Evolutionary conservation across 139 green algal genomes (phyloP).

Genomic region (Closterium sp.): DNA sequence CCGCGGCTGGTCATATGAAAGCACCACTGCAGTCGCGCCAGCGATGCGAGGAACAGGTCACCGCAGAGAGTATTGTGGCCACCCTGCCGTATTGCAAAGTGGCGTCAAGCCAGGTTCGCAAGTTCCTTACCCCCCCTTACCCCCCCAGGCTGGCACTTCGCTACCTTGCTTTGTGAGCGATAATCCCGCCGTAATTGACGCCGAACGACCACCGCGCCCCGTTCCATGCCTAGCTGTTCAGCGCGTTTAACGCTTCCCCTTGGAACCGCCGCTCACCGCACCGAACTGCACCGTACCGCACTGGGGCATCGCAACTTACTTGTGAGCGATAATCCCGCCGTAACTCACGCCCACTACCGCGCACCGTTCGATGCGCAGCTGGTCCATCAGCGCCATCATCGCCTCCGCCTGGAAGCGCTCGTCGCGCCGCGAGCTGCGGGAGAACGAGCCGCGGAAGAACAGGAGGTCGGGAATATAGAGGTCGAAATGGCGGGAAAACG

Average conservation of each 20-base stretch:
- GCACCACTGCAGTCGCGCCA: too few relatives aligned
- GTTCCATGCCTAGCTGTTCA: background rate
- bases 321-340: conserved; percentile 33
- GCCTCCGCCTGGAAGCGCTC: conserved; percentile 6
- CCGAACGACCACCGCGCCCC: conserved; percentile 33
- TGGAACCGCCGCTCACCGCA: too few relatives aligned
- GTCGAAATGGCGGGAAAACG: conserved; percentile 21
- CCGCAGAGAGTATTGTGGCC: too few relatives aligned
- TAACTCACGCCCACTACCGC: conserved; percentile 35
- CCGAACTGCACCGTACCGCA: too few relatives aligned
- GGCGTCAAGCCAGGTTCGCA: too few relatives aligned
- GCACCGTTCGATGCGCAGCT: conserved; percentile 9
- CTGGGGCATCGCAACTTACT: too few relatives aligned
- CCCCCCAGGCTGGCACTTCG: too few relatives aligned
- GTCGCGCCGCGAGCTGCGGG: background rate
- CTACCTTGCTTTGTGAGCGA: conserved; percentile 7
- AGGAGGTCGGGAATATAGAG: conserved; percentile 37
- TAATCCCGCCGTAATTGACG: conserved; percentile 38
- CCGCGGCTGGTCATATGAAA: too few relatives aligned
- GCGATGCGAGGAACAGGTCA: too few relatives aligned
- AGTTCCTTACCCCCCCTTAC: too few relatives aligned
- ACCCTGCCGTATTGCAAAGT: too few relatives aligned
- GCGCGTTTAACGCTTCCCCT: background rate
- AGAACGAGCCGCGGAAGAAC: conserved; percentile 28
- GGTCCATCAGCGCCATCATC: background rate